Conservation (phyloP, 257 asterid species). For the Hygrophila difformis region DNA sequence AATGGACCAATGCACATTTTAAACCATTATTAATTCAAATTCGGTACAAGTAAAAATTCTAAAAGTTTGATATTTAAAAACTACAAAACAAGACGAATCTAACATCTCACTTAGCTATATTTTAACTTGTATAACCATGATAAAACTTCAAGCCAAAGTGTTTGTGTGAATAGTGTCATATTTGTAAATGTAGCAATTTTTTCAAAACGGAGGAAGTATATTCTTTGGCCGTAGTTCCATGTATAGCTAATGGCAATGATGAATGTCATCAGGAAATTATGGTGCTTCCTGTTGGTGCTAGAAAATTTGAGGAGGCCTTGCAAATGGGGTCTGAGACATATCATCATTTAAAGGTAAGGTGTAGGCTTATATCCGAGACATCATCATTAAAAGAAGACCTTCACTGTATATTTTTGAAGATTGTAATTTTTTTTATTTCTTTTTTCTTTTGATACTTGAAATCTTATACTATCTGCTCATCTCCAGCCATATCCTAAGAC, state of each 20-base stretch:
- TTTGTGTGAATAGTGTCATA: no score
- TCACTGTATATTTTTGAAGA: background rate
- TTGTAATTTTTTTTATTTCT: background rate
- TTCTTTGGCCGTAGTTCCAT: background rate
- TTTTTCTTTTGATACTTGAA: conserved; percentile 1
- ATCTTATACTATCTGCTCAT: background rate
- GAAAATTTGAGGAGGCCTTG: conserved; percentile 81
- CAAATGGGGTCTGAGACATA: conserved; percentile 97
- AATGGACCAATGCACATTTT: no score
- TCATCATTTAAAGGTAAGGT: conserved; percentile 84
- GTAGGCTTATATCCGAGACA: no score
- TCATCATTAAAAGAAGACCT: conserved; percentile 5
- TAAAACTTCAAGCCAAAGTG: no score
- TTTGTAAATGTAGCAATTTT: no score
- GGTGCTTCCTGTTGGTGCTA: conserved; percentile 91
- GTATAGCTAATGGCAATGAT: background rate
- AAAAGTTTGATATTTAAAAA: no score
- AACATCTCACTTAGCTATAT: no score
- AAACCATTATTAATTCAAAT: no score
- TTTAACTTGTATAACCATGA: no score
- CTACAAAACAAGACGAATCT: no score
- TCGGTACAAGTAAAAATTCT: no score
- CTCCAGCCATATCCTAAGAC: conserved; percentile 1
- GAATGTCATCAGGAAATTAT: conserved; percentile 58
- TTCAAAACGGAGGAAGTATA: no score